Conservation (phyloP, 371 early-diverging fungal genomes). For the Zychaea mexicana region DNA sequence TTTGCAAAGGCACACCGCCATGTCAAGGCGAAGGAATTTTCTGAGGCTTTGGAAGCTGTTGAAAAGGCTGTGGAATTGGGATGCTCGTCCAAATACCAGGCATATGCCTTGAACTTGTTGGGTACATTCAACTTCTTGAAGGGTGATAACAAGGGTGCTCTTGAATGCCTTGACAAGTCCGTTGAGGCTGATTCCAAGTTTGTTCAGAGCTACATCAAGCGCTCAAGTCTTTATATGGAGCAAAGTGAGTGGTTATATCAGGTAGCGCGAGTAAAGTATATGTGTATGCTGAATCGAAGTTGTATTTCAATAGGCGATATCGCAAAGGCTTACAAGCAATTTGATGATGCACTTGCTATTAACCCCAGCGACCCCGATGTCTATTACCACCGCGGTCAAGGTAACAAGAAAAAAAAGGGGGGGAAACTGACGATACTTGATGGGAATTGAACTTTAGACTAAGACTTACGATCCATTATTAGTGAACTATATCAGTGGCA, state of each 20-base stretch:
- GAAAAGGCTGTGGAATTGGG: conserved; percentile 68
- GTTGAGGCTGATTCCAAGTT: conserved; percentile 77
- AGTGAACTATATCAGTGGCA: conserved; percentile 76
- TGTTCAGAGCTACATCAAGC: conserved; percentile 85
- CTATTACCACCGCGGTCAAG: conserved; percentile 74
- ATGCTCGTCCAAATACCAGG: conserved; percentile 48
- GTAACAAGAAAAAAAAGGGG: too few species aligned
- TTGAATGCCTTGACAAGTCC: conserved; percentile 77
- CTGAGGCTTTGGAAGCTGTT: conserved; percentile 67
- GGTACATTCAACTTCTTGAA: conserved; percentile 89
- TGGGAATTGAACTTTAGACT: too few species aligned
- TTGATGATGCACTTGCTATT: conserved; percentile 69
- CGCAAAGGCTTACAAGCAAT: conserved; percentile 65
- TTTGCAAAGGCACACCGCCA: conserved; percentile 53
- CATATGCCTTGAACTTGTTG: conserved; percentile 79
- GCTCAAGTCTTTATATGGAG: conserved; percentile 90
- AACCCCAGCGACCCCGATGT: conserved; percentile 74
- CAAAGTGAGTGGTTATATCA: conserved; percentile 36
- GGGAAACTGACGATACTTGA: too few species aligned
- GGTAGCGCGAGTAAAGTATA: neutral
- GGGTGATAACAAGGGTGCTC: conserved; percentile 80
- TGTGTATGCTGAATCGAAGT: neutral
- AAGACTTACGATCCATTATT: neutral
- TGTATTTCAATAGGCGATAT: conserved; percentile 48
- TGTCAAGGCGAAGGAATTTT: conserved; percentile 64